phyloP scores from a whole-genome alignment of 2,329 filamentous ascomycete species.

The Arthrobotrys entomopaga region DNA sequence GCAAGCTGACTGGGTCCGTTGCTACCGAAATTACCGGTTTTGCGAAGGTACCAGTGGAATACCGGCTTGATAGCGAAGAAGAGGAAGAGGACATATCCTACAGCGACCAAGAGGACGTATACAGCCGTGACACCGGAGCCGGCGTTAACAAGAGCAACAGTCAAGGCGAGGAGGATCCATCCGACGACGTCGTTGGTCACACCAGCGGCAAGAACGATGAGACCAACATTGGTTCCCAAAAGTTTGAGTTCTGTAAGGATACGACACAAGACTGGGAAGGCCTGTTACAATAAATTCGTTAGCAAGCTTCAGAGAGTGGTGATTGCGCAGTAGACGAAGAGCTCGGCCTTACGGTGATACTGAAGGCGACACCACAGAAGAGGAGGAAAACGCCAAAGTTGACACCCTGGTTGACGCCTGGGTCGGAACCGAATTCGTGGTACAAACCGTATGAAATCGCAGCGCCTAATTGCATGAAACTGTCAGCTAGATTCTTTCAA shows the following conservation, averaged over 20 bases:
- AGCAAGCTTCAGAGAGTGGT: neutral
- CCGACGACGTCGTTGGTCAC: conserved; percentile 92
- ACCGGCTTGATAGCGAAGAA: conserved; percentile 76
- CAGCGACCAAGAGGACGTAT: conserved; percentile 79
- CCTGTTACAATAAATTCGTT: conserved; percentile 58
- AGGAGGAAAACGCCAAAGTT: conserved; percentile 68
- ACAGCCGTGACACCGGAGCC: conserved; percentile 82
- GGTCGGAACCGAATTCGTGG: conserved; percentile 73
- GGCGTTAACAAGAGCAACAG: conserved; percentile 91
- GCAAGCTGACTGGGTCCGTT: conserved; percentile 88
- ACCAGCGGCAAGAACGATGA: conserved; percentile 88
- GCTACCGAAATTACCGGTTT: conserved; percentile 76
- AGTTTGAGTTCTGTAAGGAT: conserved; percentile 92
- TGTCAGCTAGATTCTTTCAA: neutral
- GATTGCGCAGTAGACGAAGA: neutral
- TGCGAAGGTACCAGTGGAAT: conserved; percentile 78
- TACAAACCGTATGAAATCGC: conserved; percentile 85
- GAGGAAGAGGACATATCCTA: conserved; percentile 81
- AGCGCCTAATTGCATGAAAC: conserved; percentile 54
- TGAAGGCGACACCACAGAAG: conserved; percentile 92
- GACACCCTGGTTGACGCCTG: conserved; percentile 61
- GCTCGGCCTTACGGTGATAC: conserved; percentile 75
- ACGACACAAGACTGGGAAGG: conserved; percentile 89
- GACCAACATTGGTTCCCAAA: conserved; percentile 81
- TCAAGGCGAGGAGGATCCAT: conserved; percentile 92